These are phyloP conservation scores for Candida silvatica DNA, from an alignment of 805 yeast genomes.

Conservation along the genomic window DNA sequence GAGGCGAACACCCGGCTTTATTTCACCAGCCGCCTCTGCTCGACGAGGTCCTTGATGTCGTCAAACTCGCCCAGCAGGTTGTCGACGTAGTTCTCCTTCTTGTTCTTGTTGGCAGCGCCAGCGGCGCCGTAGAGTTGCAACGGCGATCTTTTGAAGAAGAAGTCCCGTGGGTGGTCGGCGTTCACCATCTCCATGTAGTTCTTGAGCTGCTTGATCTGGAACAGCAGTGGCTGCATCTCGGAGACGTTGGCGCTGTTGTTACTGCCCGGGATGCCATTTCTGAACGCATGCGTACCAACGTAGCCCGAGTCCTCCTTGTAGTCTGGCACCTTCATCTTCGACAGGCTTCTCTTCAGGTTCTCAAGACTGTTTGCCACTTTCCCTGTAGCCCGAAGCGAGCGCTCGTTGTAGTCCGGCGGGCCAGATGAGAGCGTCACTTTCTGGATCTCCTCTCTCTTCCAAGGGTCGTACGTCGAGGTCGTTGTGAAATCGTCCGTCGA, in stretches of 20 bases:
- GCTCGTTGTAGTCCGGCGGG: slow-evolving; percentile 9
- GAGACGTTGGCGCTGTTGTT: slow-evolving; percentile 11
- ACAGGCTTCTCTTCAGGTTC: slow-evolving; percentile 21
- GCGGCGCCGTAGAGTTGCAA: slow-evolving; percentile 12
- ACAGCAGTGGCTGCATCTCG: slow-evolving; percentile 29
- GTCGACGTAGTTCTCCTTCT: slow-evolving; percentile 17
- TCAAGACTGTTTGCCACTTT: slow-evolving; percentile 19
- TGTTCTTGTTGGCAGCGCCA: slow-evolving; percentile 6
- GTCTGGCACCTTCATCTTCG: slow-evolving; percentile 15
- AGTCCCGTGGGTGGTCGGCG: slow-evolving; percentile 26
- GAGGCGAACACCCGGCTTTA: too few species aligned
- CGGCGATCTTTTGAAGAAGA: slow-evolving; percentile 20
- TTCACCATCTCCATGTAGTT: slow-evolving; percentile 23
- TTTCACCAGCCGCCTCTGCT: background rate
- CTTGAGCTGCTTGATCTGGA: slow-evolving; percentile 23
- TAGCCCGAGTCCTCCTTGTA: slow-evolving; percentile 13
- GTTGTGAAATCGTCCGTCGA: slow-evolving; percentile 14
- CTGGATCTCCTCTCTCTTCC: slow-evolving; percentile 4
- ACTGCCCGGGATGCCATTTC: too few species aligned
- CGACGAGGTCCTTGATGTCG: slow-evolving; percentile 6
- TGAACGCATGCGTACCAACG: slow-evolving; percentile 5
- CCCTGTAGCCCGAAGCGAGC: slow-evolving; percentile 7
- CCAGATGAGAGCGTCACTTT: slow-evolving; percentile 3
- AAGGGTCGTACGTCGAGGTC: slow-evolving; percentile 9
- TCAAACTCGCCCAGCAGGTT: slow-evolving; percentile 19